phyloP scores from a whole-genome alignment of 2,329 filamentous ascomycete genomes.

The Talaromyces sp. region DNA sequence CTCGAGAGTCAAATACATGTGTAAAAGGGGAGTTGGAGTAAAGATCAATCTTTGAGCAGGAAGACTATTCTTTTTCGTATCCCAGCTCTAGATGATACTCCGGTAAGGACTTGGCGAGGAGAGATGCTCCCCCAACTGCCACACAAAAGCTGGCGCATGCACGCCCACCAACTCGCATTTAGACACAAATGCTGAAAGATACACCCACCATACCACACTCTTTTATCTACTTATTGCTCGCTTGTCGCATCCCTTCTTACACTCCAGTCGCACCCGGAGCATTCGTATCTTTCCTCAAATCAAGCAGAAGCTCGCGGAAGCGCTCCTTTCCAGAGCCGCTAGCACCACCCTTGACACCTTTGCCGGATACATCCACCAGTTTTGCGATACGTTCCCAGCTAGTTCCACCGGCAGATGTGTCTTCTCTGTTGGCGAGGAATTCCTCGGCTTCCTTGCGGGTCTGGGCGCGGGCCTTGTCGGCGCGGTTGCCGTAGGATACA shows the following conservation, averaged over 20 bases:
- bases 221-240: constrained; percentile 1
- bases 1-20: constrained; percentile 18
- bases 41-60: background rate
- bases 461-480: constrained; percentile 87
- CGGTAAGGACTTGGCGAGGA: background rate
- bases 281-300: constrained; percentile 89
- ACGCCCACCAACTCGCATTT: background rate
- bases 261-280: constrained; percentile 58
- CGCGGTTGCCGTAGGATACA: constrained; percentile 98
- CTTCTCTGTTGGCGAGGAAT: constrained; percentile 82
- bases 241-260: constrained; percentile 22
- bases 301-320: constrained; percentile 85
- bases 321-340: constrained; percentile 91
- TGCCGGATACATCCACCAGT: constrained; percentile 93
- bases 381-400: constrained; percentile 99
- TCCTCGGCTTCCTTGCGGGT: constrained; percentile 89
- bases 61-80: background rate
- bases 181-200: background rate
- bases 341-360: constrained; percentile 80
- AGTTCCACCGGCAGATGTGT: constrained; percentile 89
- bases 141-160: background rate
- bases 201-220: background rate
- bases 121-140: background rate
- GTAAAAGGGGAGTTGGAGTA: background rate
- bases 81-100: background rate